A percentile compares a stretch with the other conserved stretches of the same genome.
phyloP scores from a whole-genome alignment of 345 rosid species.

The Microcos paniculata region DNA sequence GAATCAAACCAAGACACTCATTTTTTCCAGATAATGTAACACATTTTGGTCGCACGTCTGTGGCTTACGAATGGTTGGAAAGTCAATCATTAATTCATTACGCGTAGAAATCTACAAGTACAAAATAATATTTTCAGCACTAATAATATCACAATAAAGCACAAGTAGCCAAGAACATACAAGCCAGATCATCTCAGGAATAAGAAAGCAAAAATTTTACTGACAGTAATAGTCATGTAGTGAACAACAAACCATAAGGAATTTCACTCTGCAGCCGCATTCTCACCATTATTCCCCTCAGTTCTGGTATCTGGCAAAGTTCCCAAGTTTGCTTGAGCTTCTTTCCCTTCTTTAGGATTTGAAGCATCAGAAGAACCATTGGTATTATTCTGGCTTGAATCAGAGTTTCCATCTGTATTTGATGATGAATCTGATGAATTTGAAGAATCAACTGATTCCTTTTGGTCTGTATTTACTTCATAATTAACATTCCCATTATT shows the following conservation, averaged over 20 bases:
- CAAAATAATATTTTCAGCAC: background rate
- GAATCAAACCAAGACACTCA: background rate
- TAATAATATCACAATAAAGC: constrained; percentile 6
- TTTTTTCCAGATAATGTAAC: background rate
- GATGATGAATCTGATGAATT: constrained; percentile 26
- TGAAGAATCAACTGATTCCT: constrained; percentile 20
- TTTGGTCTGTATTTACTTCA: constrained; percentile 19
- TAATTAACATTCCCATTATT: constrained; percentile 19
- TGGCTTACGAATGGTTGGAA: background rate
- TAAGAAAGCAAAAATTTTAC: background rate
- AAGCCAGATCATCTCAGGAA: constrained; percentile 13
- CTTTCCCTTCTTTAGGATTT: constrained; percentile 42
- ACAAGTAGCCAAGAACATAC: constrained; percentile 7
- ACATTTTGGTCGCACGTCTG: background rate
- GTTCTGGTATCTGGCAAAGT: constrained; percentile 44
- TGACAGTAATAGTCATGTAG: background rate
- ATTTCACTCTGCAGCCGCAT: constrained; percentile 51
- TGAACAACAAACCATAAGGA: background rate
- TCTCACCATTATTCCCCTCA: constrained; percentile 30
- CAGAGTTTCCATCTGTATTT: constrained; percentile 22
- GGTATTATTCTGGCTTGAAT: constrained; percentile 29
- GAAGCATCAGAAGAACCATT: constrained; percentile 36
- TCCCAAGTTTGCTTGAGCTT: constrained; percentile 41
- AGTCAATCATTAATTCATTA: background rate
- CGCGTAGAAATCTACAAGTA: constrained; percentile 4